Evolutionary conservation across 108 stramenopile genomes (phyloP), one percentile per base, ranked within the genome.

Genomic region (Nannochloropsis gaditana): DNA sequence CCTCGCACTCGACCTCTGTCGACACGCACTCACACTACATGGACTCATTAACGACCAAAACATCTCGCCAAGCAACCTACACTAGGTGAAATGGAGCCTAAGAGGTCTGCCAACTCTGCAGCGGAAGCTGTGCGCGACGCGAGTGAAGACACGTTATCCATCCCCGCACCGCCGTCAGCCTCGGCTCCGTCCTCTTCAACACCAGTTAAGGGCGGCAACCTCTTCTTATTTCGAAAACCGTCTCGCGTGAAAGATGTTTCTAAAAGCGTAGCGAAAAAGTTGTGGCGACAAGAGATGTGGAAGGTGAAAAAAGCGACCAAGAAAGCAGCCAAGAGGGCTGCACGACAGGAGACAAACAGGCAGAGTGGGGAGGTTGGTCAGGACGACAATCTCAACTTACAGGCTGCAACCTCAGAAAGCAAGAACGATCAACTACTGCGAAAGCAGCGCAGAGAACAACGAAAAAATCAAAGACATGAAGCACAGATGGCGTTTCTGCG

Each of bases 201-300:
- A 31, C 31, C 31, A 31, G 31, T 31, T 31, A 31, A 31, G 31
- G 31, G 31, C 31, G 31, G 31, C 31, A 31, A 31, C 31, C 31
- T 31, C 31, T 31, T 31, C 31, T 31, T 31, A 31, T 31, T 31
- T 31, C 31, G 31, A 31, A 31, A 31, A 31, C 31, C 31, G 31
- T 31, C 31, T 31, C 31, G 31, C 19, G n/a, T 73, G 59, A 3
- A 73, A n/a, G 59, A n/a, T n/a, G 59, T 73, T n/a, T 73, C 59
- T 6, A 73, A 73, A n/a, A 73, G 59, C 4, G 6, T 73, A 6
- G 59, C 59, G 19, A 73, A 73, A n/a, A 15, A 73, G 4, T 73
- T 73, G 59, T 6, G 59, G 59, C 59, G 59, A n/a, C 59, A 73
- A n/a, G 59, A 73, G n/a, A 73, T 73, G 59, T 73, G 59, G 59